These are phyloP conservation scores for Thyridium curvatum DNA, from an alignment of 2,329 filamentous ascomycete genomes.

Conservation along the genomic window DNA sequence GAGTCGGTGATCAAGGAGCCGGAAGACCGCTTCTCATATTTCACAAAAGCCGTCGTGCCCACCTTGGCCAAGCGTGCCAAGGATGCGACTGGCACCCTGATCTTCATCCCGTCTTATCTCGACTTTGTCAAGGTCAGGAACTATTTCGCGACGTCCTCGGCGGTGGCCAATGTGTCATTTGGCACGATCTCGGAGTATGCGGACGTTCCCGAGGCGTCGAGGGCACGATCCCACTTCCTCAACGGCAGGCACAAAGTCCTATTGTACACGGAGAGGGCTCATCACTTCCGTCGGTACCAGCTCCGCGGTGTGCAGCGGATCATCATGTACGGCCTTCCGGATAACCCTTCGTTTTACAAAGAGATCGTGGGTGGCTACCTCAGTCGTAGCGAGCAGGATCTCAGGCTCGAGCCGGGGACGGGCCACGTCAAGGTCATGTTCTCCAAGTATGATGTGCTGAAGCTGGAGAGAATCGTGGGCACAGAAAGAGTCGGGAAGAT, in stretches of 20 bases:
- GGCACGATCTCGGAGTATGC: conserved; percentile 88
- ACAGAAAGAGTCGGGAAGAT: conserved; percentile 75
- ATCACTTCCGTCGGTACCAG: conserved; percentile 88
- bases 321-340: conserved; percentile 80
- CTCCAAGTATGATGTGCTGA: conserved; percentile 83
- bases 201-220: conserved; percentile 68
- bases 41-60: conserved; percentile 75
- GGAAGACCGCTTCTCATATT: conserved; percentile 85
- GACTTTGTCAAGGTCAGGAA: conserved; percentile 94
- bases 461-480: conserved; percentile 82
- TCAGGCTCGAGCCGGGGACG: conserved; percentile 48
- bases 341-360: conserved; percentile 76
- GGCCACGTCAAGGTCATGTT: conserved; percentile 63
- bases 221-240: conserved; percentile 82
- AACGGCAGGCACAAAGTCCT: conserved; percentile 76
- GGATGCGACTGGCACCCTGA: conserved; percentile 61
- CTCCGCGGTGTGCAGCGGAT: conserved; percentile 76
- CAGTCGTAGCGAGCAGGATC: conserved; percentile 49
- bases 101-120: conserved; percentile 90
- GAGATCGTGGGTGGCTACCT: conserved; percentile 69
- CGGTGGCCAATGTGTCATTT: conserved; percentile 56
- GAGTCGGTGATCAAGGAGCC: conserved; percentile 67
- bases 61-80: conserved; percentile 63
- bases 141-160: conserved; percentile 69
- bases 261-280: conserved; percentile 90